Base-by-base conservation (phyloP, 208 protist genomes). In the Phytomonas sp. region DNA sequence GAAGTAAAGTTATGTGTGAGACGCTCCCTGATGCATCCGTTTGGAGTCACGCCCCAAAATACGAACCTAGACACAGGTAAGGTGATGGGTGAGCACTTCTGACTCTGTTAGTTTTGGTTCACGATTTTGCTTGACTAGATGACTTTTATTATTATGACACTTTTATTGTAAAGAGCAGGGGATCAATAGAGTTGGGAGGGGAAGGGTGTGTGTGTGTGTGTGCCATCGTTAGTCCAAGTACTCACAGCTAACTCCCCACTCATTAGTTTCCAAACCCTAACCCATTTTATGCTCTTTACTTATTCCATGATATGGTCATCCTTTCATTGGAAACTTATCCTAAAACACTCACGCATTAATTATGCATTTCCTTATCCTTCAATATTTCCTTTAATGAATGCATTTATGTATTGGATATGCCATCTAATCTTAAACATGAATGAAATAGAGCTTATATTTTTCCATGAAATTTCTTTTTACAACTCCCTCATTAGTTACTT, bases 1-100 rank as follows among this genome's bases (percentile, higher is more conserved):
- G 84, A 95, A 68, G 89, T 91, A 66, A 89, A 86, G 71, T 62
- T 73, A 13, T 83, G 81, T 37, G 77, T 91, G 23, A 81, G 71
- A 43, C 79, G 73, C 30, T 71, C 13, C 20, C 40, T 51, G 40
- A 23, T 17, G 13, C 20, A 6, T 20, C 40, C 40, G 4, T 51
- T 51, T 51, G 40, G 13, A 23, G 20, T 6, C 4, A 51, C 3
- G 13, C 13, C 40, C 9, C 13, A 51, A 51, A 51, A 51, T 23
- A 51, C 4, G 40, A 20, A 17, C 40, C 13, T 17, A 20, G 13
- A 51, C 20, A 17, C 40, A 51, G 3, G 13, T 17, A 17, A 51
- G 9, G 3, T 17, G 40, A 6, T 51, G 2, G 9, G 13, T 15
- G 13, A 51, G 40, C 40, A 51, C 20, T 51, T 1, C 40, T 51